Evolutionary conservation across 768 basidiomycete species (phyloP).

Genomic region (Rhodotorula sphaerocarpa): DNA sequence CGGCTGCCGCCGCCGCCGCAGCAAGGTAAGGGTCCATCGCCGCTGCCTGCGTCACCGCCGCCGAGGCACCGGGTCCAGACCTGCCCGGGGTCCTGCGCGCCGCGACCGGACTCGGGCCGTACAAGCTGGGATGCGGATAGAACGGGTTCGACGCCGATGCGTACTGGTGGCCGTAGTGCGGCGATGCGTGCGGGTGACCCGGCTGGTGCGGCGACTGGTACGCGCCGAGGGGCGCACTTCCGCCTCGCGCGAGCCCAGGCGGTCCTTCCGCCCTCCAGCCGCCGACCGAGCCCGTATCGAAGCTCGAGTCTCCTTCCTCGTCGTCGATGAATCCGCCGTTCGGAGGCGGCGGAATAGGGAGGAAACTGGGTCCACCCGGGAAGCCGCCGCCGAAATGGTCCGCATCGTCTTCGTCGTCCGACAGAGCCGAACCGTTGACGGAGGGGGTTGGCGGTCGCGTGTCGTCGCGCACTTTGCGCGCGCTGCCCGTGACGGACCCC

Average conservation of each 20-base stretch:
- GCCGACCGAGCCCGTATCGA: conserved; percentile 1
- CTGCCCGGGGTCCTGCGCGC: no score
- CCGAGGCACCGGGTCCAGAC: no score
- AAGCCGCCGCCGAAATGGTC: neutral
- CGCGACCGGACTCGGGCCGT: neutral
- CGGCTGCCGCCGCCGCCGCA: no score
- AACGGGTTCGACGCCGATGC: neutral
- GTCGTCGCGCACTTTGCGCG: neutral
- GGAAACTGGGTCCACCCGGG: neutral
- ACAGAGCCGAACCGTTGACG: neutral
- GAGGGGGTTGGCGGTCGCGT: neutral
- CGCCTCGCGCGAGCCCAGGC: neutral
- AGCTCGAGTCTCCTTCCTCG: conserved; percentile 13
- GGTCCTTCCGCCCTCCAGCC: conserved; percentile 5
- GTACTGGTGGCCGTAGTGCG: no score
- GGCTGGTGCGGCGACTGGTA: neutral
- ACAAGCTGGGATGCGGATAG: neutral
- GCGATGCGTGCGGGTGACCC: neutral
- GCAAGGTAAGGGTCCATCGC: conserved; percentile 1
- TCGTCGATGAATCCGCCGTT: neutral
- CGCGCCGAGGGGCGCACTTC: neutral
- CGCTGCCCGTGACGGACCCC: neutral
- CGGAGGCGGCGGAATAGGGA: no score
- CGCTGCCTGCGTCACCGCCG: no score
- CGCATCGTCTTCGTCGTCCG: no score